A percentile compares a stretch with the other conserved stretches of the same genome.
Evolutionary conservation across 2,329 filamentous ascomycete species (phyloP).

Genomic region (Pestalotiopsis sp.): DNA sequence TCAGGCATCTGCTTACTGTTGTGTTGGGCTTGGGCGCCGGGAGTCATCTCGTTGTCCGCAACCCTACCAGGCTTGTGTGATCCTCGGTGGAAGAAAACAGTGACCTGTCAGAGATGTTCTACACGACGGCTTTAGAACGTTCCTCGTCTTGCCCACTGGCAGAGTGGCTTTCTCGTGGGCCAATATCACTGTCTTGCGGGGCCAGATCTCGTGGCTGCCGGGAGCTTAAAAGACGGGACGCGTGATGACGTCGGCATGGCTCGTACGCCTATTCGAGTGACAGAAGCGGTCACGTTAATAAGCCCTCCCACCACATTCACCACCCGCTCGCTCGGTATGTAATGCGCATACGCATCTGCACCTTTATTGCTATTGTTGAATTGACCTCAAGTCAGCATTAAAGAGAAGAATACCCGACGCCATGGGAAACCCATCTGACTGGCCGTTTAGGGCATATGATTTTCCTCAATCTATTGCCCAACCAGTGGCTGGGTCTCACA

Average conservation of each 20-base stretch:
- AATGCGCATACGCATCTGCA: no score
- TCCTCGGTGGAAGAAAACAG: neutral
- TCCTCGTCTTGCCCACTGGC: neutral
- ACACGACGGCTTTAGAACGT: neutral
- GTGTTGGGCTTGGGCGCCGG: neutral
- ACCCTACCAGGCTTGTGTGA: neutral
- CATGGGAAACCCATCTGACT: neutral
- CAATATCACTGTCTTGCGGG: neutral
- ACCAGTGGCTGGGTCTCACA: neutral
- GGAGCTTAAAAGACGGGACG: slow-evolving; percentile 4
- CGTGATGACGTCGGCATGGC: slow-evolving; percentile 7
- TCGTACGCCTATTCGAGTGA: neutral
- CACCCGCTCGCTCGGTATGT: no score
- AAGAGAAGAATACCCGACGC: no score
- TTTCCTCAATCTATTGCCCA: neutral
- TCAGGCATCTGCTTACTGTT: neutral
- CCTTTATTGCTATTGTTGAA: no score
- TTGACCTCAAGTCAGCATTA: no score
- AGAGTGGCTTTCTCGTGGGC: neutral
- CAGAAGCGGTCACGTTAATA: neutral
- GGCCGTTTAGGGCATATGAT: no score
- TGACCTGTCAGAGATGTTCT: neutral
- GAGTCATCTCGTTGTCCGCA: neutral
- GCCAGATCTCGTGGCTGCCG: neutral
- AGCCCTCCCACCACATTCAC: neutral